Conservation (phyloP, 768 basidiomycete genomes). For the Cystofilobasidium macerans region DNA sequence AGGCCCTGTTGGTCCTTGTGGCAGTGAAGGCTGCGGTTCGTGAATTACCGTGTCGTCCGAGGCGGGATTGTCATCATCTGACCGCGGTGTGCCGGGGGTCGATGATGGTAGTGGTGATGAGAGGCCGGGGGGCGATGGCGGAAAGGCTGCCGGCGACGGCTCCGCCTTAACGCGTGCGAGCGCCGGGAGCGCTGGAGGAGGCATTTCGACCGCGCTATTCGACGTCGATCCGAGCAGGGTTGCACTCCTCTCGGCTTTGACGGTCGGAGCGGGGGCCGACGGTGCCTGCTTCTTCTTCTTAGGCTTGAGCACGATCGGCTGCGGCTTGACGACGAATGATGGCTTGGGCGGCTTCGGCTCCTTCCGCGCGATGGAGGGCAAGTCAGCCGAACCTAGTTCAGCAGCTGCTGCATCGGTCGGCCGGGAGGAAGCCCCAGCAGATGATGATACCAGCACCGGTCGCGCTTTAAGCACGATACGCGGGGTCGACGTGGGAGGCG, state of each 20-base stretch:
- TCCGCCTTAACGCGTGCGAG: constrained; percentile 1
- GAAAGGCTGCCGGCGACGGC: neutral
- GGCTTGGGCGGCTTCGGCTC: neutral
- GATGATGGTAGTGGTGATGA: neutral
- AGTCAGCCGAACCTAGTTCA: too few species aligned
- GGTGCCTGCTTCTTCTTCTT: neutral
- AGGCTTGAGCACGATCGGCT: neutral
- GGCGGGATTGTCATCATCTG: neutral
- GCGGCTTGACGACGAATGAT: neutral
- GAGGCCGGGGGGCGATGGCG: neutral
- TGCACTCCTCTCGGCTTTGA: neutral
- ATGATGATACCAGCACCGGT: too few species aligned
- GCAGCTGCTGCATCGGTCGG: neutral
- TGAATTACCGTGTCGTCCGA: neutral
- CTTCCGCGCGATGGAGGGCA: too few species aligned
- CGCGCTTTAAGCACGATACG: too few species aligned
- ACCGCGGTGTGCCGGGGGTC: neutral
- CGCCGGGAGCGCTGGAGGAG: neutral
- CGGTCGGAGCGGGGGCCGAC: neutral
- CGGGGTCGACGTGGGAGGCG: neutral
- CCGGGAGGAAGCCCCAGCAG: neutral
- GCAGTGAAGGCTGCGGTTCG: neutral
- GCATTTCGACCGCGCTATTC: too few species aligned
- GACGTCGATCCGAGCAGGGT: too few species aligned
- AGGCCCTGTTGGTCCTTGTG: neutral